A percentile compares a stretch with the other conserved stretches of the same genome.
Conservation (phyloP, 2,329 filamentous ascomycete species). For the Cladosporium colombiae region DNA sequence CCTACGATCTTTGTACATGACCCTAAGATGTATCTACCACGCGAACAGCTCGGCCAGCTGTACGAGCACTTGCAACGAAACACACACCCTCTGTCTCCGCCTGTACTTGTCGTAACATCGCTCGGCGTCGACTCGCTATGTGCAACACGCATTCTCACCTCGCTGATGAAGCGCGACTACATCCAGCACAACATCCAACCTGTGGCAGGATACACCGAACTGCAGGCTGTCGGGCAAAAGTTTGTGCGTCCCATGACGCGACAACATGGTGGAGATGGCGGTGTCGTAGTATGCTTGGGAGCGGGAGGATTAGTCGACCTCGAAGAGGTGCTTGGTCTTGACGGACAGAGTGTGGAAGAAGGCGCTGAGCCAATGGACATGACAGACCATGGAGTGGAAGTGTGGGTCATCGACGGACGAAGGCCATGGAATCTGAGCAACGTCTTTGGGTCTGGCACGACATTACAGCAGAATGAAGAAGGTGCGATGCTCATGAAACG, state of each 20-base stretch:
- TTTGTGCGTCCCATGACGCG: conserved; percentile 85
- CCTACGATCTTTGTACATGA: not conserved
- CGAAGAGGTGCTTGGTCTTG: conserved; percentile 74
- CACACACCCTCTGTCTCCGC: conserved; percentile 85
- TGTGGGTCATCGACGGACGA: conserved; percentile 91
- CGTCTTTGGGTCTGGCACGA: conserved; percentile 64
- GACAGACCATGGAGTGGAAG: conserved; percentile 78
- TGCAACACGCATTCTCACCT: conserved; percentile 89
- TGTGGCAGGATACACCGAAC: conserved; percentile 86
- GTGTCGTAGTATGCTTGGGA: conserved; percentile 87
- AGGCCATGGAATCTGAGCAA: conserved; percentile 94
- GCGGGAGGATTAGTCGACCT: conserved; percentile 91
- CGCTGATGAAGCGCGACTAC: conserved; percentile 94
- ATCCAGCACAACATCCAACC: conserved; percentile 97
- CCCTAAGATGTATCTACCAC: conserved; percentile 83
- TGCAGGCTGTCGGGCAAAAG: conserved; percentile 75
- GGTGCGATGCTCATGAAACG: conserved; percentile 51
- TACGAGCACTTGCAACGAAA: conserved; percentile 86
- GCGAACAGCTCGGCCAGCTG: conserved; percentile 82
- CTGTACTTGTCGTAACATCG: conserved; percentile 86
- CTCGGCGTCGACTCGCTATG: conserved; percentile 95
- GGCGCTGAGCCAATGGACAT: conserved; percentile 45
- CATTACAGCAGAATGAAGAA: conserved; percentile 36
- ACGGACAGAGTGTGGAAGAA: conserved; percentile 49
- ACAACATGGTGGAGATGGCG: conserved; percentile 78